These are phyloP conservation scores for Asterochloris erici DNA, from an alignment of 139 green algal species.

Conservation along the genomic window DNA sequence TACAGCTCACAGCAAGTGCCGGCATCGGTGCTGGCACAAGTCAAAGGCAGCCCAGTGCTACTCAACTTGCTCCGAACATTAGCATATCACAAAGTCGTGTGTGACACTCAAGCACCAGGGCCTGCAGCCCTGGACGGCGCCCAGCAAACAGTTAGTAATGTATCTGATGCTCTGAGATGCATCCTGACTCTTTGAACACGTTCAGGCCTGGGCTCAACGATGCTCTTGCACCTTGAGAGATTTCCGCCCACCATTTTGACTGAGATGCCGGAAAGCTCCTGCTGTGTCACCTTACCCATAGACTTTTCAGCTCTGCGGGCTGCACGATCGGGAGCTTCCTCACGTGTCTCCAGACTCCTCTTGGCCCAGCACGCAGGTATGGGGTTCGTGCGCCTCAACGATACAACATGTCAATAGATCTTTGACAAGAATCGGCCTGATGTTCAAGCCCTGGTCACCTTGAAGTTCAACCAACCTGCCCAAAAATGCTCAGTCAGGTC, in stretches of 20 bases:
- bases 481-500: too few species aligned
- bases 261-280: too few species aligned
- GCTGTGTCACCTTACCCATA: too few species aligned
- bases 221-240: neutral
- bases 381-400: too few species aligned
- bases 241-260: neutral
- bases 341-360: too few species aligned
- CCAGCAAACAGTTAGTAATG: conserved; percentile 31
- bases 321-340: too few species aligned
- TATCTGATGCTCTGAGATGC: conserved; percentile 58
- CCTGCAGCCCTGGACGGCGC: conserved; percentile 20
- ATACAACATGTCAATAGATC: too few species aligned
- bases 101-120: conserved; percentile 44
- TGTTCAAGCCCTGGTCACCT: too few species aligned
- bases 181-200: conserved; percentile 56
- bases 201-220: neutral
- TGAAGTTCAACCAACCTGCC: too few species aligned
- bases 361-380: too few species aligned
- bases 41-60: conserved; percentile 53
- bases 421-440: too few species aligned
- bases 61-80: conserved; percentile 72
- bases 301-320: too few species aligned
- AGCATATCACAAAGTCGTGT: conserved; percentile 61
- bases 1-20: neutral
- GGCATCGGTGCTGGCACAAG: conserved; percentile 19